Evolutionary conservation across 305 asterid species (phyloP).

Genomic region (Fraxinus dipetala): DNA sequence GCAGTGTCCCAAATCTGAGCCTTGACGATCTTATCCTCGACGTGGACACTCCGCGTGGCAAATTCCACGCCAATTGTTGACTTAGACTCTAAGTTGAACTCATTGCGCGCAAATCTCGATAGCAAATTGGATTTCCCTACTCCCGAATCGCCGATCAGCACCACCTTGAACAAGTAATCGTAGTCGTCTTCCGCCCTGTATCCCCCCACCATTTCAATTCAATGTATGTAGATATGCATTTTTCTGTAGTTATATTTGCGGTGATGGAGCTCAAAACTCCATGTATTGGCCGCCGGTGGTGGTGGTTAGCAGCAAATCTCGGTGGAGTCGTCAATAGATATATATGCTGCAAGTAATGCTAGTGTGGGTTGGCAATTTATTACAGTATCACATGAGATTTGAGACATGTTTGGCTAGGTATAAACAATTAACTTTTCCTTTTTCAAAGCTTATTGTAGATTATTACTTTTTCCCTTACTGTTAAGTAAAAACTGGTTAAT

Average conservation of each 20-base stretch:
- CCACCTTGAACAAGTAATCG: not conserved
- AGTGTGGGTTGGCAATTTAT: not conserved
- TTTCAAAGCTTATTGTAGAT: not conserved
- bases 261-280: not conserved
- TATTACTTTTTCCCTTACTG: not conserved
- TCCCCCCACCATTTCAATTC: not conserved
- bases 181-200: not conserved
- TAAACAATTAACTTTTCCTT: not conserved
- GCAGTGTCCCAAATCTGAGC: not conserved
- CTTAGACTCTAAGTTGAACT: not conserved
- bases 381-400: not conserved
- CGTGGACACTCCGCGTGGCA: not conserved
- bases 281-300: not conserved
- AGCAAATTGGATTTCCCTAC: not conserved
- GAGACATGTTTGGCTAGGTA: not conserved
- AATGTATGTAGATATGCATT: not conserved
- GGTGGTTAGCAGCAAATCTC: not conserved
- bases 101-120: not conserved
- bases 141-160: not conserved
- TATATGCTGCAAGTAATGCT: not conserved
- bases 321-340: not conserved
- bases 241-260: not conserved
- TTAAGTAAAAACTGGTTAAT: not conserved
- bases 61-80: not conserved
- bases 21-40: not conserved